Conservation (phyloP, 176 grass and related monocot species). For the Aegilops bicornis region DNA sequence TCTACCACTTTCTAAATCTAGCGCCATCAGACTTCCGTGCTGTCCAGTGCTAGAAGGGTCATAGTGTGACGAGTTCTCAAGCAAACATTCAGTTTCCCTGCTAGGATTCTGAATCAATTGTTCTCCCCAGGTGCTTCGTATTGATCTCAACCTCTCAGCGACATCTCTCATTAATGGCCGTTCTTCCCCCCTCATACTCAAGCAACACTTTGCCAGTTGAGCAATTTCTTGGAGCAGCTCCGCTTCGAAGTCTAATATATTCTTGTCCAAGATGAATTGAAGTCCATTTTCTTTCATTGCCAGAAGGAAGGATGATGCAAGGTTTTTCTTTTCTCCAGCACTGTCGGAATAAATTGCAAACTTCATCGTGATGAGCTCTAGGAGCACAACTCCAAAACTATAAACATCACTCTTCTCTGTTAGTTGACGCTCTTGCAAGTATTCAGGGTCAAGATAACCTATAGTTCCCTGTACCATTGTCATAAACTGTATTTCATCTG, state of each 20-base stretch:
- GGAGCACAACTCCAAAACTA: slow-evolving; percentile 30
- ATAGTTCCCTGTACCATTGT: slow-evolving; percentile 34
- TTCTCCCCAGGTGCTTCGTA: slow-evolving; percentile 10
- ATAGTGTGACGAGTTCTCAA: slow-evolving; percentile 5
- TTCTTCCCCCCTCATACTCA: slow-evolving; percentile 27
- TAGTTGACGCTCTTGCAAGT: slow-evolving; percentile 28
- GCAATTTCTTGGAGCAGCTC: slow-evolving; percentile 35
- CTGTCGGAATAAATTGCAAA: slow-evolving; percentile 18
- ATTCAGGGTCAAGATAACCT: slow-evolving; percentile 29
- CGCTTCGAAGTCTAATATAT: slow-evolving; percentile 6
- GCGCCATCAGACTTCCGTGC: background rate
- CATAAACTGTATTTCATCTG: slow-evolving; percentile 31
- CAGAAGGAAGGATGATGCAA: slow-evolving; percentile 26
- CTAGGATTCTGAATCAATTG: background rate
- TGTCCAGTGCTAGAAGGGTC: slow-evolving; percentile 13
- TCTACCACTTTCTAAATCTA: slow-evolving; percentile 39
- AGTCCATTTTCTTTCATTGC: slow-evolving; percentile 21
- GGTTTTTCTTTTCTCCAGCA: slow-evolving; percentile 21
- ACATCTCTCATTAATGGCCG: slow-evolving; percentile 35
- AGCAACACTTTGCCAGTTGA: slow-evolving; percentile 14
- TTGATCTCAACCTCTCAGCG: slow-evolving; percentile 19
- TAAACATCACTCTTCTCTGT: slow-evolving; percentile 36
- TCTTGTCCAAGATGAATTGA: slow-evolving; percentile 16
- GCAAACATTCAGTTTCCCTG: slow-evolving; percentile 6
- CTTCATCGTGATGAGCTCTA: slow-evolving; percentile 26